phyloP scores from a whole-genome alignment of 2,329 filamentous ascomycete genomes.

The Cladorrhinum sp. region DNA sequence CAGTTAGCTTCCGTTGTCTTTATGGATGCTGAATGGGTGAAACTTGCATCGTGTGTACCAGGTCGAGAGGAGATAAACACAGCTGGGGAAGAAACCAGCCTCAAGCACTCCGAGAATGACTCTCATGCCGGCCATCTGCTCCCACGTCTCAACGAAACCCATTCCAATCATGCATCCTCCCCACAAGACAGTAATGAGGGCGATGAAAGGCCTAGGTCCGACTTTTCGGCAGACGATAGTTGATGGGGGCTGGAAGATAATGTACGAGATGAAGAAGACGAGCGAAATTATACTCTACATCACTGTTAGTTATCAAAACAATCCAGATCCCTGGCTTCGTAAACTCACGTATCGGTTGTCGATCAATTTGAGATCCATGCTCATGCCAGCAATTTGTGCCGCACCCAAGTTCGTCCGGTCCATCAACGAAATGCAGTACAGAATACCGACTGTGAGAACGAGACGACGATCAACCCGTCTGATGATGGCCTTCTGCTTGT shows the following conservation, averaged over 20 bases:
- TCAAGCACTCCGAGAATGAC: constrained; percentile 63
- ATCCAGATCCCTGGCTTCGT: background rate
- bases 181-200: constrained; percentile 56
- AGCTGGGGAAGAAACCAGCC: constrained; percentile 67
- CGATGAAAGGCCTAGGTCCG: constrained; percentile 57
- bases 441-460: constrained; percentile 57
- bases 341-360: constrained; percentile 44
- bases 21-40: background rate
- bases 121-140: constrained; percentile 52
- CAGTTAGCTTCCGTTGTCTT: background rate
- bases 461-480: constrained; percentile 65
- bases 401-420: constrained; percentile 74
- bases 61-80: constrained; percentile 68
- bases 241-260: constrained; percentile 67
- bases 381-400: constrained; percentile 68
- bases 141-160: constrained; percentile 57
- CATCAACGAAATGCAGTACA: constrained; percentile 76
- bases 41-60: constrained; percentile 66
- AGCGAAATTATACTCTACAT: constrained; percentile 63
- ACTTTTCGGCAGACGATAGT: constrained; percentile 66
- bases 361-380: constrained; percentile 43
- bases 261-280: constrained; percentile 72
- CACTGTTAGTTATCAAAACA: background rate
- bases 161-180: constrained; percentile 62
- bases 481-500: constrained; percentile 66